Conservation (phyloP, 192 early-diverging fungal species). For the Umbelopsis vinacea region DNA sequence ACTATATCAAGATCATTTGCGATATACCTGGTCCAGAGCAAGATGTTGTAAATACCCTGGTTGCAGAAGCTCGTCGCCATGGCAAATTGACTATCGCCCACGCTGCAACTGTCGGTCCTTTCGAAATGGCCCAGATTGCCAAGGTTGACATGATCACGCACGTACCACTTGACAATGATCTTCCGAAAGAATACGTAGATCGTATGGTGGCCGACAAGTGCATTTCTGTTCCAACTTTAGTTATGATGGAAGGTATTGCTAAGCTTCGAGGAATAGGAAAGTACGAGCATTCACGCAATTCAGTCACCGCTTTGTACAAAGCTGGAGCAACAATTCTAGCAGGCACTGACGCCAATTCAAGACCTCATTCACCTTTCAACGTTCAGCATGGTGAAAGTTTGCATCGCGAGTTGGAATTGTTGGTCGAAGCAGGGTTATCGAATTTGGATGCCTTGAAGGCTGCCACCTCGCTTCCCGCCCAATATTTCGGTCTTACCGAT, state of each 20-base stretch:
- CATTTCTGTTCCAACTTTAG: conserved; percentile 4
- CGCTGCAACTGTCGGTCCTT: neutral
- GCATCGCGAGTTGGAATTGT: conserved; percentile 11
- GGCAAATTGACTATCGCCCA: conserved; percentile 6
- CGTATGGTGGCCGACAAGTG: neutral
- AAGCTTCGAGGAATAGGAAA: neutral
- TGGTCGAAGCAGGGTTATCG: conserved; percentile 2
- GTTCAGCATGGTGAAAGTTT: conserved; percentile 16
- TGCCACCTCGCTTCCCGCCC: conserved; percentile 13
- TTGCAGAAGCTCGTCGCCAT: conserved; percentile 1
- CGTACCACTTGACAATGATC: neutral
- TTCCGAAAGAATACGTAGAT: neutral
- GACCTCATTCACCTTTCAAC: neutral
- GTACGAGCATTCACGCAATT: neutral
- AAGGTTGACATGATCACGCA: conserved; percentile 18
- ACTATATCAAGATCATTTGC: conserved; percentile 17
- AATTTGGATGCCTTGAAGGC: conserved; percentile 7
- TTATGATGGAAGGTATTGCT: conserved; percentile 9
- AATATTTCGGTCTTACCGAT: conserved; percentile 20
- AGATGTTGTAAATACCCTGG: neutral
- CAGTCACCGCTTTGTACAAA: conserved; percentile 5
- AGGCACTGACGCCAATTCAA: conserved; percentile 1
- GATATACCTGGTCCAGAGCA: conserved; percentile 18
- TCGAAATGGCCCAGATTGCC: conserved; percentile 6
- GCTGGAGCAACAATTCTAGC: neutral